Percentiles rank a stretch among this genome's conserved stretches.
Conservation (phyloP, 2,329 filamentous ascomycete species). For the Penicillium decumbens region DNA sequence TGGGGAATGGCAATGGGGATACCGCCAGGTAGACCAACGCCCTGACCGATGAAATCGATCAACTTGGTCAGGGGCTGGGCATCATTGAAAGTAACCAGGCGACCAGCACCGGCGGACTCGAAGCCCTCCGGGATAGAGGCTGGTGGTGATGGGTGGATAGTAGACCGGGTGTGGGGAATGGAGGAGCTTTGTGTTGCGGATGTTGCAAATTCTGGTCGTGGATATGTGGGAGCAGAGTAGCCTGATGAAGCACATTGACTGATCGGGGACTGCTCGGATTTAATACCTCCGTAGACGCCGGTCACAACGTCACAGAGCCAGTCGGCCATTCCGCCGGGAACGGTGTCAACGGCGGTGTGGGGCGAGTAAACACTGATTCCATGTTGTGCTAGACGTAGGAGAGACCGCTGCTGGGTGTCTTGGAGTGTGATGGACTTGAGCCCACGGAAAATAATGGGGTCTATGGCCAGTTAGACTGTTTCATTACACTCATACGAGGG, state of each 20-base stretch:
- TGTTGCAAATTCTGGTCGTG: slow-evolving; percentile 28
- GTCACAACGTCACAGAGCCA: slow-evolving; percentile 88
- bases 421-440: slow-evolving; percentile 81
- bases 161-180: slow-evolving; percentile 48
- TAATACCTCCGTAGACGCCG: slow-evolving; percentile 36
- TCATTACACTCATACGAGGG: background rate
- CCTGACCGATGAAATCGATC: slow-evolving; percentile 57
- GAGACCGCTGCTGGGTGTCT: slow-evolving; percentile 79
- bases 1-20: slow-evolving; percentile 63
- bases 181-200: slow-evolving; percentile 31
- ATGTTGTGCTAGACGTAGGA: slow-evolving; percentile 74
- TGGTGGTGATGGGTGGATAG: slow-evolving; percentile 49
- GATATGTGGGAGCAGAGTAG: slow-evolving; percentile 42
- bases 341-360: slow-evolving; percentile 90
- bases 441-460: slow-evolving; percentile 93
- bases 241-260: slow-evolving; percentile 23
- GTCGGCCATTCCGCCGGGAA: slow-evolving; percentile 77
- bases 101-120: slow-evolving; percentile 57
- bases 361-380: slow-evolving; percentile 95
- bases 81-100: slow-evolving; percentile 53
- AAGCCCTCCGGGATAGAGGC: slow-evolving; percentile 34
- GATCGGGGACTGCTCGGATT: slow-evolving; percentile 4
- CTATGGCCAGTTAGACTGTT: slow-evolving; percentile 42
- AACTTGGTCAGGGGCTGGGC: slow-evolving; percentile 54
- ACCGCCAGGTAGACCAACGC: slow-evolving; percentile 63